These are phyloP conservation scores for Xylariaceae sp. DNA, from an alignment of 2,329 filamentous ascomycete genomes.

Conservation along the genomic window DNA sequence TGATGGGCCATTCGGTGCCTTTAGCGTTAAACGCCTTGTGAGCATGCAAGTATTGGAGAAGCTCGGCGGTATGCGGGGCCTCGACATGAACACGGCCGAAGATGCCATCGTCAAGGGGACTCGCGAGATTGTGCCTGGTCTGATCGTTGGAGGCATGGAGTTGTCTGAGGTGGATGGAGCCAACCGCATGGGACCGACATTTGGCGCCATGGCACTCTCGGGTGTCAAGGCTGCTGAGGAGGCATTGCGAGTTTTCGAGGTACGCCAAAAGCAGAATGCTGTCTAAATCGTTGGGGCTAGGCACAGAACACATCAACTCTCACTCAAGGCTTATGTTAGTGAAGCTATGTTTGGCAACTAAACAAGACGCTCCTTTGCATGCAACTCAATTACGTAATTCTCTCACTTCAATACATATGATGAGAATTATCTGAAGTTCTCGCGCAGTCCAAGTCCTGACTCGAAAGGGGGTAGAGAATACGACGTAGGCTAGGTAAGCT, in stretches of 20 bases:
- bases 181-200: slow-evolving; percentile 78
- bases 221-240: slow-evolving; percentile 94
- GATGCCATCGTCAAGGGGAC: slow-evolving; percentile 94
- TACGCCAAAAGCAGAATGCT: slow-evolving; percentile 79
- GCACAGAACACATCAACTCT: neutral
- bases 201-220: slow-evolving; percentile 80
- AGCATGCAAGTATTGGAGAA: slow-evolving; percentile 84
- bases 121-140: slow-evolving; percentile 82
- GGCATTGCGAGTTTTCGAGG: slow-evolving; percentile 77
- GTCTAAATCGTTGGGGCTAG: slow-evolving; percentile 45
- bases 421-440: too few species aligned
- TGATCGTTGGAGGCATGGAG: slow-evolving; percentile 96
- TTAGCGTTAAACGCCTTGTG: slow-evolving; percentile 88
- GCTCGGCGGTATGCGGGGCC: slow-evolving; percentile 88
- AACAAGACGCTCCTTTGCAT: slow-evolving; percentile 14
- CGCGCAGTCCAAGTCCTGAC: too few species aligned
- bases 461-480: too few species aligned
- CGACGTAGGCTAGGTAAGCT: too few species aligned
- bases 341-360: too few species aligned
- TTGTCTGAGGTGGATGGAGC: slow-evolving; percentile 88
- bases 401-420: slow-evolving; percentile 1
- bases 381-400: neutral
- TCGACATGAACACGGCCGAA: slow-evolving; percentile 91
- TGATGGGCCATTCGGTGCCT: slow-evolving; percentile 89
- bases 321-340: too few species aligned